Base-by-base conservation (phyloP, 2,329 filamentous ascomycete genomes). In the Chrysosporium queenslandicum region DNA sequence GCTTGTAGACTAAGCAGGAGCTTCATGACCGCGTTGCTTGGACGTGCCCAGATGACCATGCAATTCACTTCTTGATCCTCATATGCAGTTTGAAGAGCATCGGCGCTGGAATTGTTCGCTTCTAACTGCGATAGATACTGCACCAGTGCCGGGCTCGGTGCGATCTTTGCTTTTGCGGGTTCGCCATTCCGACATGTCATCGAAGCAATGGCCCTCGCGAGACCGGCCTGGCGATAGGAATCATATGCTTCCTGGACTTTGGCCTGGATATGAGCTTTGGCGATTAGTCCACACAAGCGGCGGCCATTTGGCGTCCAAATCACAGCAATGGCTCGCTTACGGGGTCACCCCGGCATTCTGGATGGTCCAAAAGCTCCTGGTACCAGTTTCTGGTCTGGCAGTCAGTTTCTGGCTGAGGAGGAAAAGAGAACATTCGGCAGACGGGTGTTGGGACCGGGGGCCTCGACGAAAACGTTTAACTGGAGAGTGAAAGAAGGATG, bases 41-140 rank as follows among this genome's bases (percentile, higher is more conserved):
- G 47, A 7, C 53, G 47, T 14, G 53, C 47, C 53, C 53, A 51
- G 12, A 54, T 41, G 3, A 54, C 53, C 47, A 54, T 54, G 30
- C 47, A 51, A 20, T 54, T 54, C 14, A 46, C 20, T 6, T 12
- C 18, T 7, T 54, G 47, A 11, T 51, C 39, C 20, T 41, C 12
- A 42, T 54, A 54, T 6, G n/a, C 21, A 2, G 16, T 12, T 8
- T 54, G 30, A 2, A 46, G 11, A 18, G 48, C 20, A 40, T 37
- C 46, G 1, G 34, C 12, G 4, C 14, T 23, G 5, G 8, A 3
- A 7, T 32, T 39, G 2, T 27, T 34, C 12, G n/a, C 27, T 25
- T 3, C 20, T 9, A 34, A 9, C 20, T 47, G 34, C 12, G 47
- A 41, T 2, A 54, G 23, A 39, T 54, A 51, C n/a, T 47, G 40